Evolutionary conservation across 306 rosid species (phyloP).

Genomic region (Myrica gale): DNA sequence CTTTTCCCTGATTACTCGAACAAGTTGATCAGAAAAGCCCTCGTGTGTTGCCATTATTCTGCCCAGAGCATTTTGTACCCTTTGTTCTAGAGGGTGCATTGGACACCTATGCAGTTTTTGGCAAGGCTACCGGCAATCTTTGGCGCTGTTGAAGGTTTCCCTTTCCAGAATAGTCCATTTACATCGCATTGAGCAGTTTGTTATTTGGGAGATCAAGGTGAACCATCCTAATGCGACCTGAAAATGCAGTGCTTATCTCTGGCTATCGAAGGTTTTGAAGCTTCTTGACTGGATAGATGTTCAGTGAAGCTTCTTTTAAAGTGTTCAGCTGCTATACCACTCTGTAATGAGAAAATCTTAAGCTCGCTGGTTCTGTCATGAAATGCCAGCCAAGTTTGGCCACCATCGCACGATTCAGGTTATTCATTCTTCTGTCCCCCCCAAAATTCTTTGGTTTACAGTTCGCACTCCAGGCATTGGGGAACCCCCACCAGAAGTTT

Average conservation of each 20-base stretch:
- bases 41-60: conserved; percentile 8
- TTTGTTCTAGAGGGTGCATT: conserved; percentile 28
- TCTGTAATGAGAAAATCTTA: too few relatives aligned
- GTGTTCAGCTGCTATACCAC: too few relatives aligned
- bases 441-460: too few relatives aligned
- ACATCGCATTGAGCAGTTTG: too few relatives aligned
- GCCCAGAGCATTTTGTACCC: conserved; percentile 36
- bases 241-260: conserved; percentile 41
- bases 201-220: conserved; percentile 45
- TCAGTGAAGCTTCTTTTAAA: too few relatives aligned
- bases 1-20: not conserved
- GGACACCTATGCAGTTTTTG: conserved; percentile 50
- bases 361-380: too few relatives aligned
- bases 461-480: too few relatives aligned
- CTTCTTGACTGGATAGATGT: conserved; percentile 26
- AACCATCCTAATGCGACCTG: conserved; percentile 35
- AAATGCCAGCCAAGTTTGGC: too few relatives aligned
- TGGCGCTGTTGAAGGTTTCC: conserved; percentile 21
- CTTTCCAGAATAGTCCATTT: too few relatives aligned
- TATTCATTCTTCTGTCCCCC: too few relatives aligned
- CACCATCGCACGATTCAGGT: too few relatives aligned
- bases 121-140: conserved; percentile 37
- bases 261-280: conserved; percentile 26
- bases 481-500: too few relatives aligned
- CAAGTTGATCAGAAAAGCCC: not conserved